Percentiles rank a stretch among this genome's conserved stretches.
These are phyloP conservation scores for Phytophthora fragariaefolia DNA, from an alignment of 352 stramenopile species.

Conservation along the genomic window DNA sequence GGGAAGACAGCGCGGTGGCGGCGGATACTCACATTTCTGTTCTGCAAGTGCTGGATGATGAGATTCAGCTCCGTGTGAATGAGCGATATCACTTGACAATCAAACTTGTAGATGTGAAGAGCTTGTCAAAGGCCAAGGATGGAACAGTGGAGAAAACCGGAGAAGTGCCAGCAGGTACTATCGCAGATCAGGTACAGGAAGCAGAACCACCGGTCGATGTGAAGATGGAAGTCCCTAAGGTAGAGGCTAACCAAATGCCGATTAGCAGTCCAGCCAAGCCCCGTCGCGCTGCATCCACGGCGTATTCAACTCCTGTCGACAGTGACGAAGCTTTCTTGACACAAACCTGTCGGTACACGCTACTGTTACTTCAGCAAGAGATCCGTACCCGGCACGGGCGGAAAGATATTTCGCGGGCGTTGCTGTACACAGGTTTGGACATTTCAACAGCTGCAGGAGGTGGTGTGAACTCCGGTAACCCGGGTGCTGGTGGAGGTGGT, in stretches of 20 bases:
- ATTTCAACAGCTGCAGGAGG: constrained; percentile 22
- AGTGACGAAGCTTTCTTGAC: constrained; percentile 62
- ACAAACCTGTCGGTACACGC: constrained; percentile 70
- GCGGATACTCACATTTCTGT: constrained; percentile 61
- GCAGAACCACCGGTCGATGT: constrained; percentile 22
- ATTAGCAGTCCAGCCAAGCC: constrained; percentile 34
- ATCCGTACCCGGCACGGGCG: constrained; percentile 77
- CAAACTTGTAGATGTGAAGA: constrained; percentile 72
- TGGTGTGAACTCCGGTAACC: constrained; percentile 18
- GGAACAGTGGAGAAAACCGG: constrained; percentile 11
- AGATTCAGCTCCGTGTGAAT: constrained; percentile 80
- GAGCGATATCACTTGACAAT: constrained; percentile 77
- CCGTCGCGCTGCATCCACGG: constrained; percentile 37
- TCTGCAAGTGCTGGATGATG: constrained; percentile 81
- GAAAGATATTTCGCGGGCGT: constrained; percentile 68
- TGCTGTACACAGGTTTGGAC: constrained; percentile 57
- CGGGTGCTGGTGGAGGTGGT: constrained; percentile 12
- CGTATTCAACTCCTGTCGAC: constrained; percentile 32
- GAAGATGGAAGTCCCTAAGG: constrained; percentile 29
- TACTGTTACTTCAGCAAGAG: constrained; percentile 83
- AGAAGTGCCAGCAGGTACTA: constrained; percentile 4
- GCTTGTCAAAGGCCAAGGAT: constrained; percentile 29
- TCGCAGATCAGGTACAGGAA: constrained; percentile 22
- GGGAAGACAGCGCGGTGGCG: constrained; percentile 32
- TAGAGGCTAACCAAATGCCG: constrained; percentile 18